Evolutionary conservation across 1,284 basidiomycete genomes (phyloP), one percentile per base, ranked within the genome.

Genomic region (Coniferiporia sulphurascens): DNA sequence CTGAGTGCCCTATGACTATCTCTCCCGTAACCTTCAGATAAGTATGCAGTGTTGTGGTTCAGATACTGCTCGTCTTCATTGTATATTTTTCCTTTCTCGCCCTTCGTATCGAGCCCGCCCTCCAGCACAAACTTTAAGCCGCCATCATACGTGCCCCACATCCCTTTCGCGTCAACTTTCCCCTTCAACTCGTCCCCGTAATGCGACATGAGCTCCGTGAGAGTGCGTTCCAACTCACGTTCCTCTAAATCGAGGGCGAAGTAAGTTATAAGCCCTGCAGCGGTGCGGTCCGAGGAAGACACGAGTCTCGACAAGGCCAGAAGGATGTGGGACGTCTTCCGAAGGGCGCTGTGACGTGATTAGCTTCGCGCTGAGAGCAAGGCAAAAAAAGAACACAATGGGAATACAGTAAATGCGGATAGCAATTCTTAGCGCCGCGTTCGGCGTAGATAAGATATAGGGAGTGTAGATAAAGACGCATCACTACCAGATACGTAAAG

Each of bases 201-300:
- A 9, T 82, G 77, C 13, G 78, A 89, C 63, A 65, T 75, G 64
- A 98, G 85, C 67, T 87, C 80, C 41, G 75, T 75, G 50, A 98
- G 79, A 3, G 93, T 92, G 22, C 94, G 86, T 63, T 88, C 81
- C 36, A 98, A 85, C 70, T 98, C 94, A 56, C 82, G 82, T 65
- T 88, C 80, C 72, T 96, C 93, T 32, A 98, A 85, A 69, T 98
- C 96, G 56, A 99, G 87, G 12, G 95, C 94, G 75, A 92, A 95
- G 74, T 97, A 98, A 1, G 86, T 90, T 68, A 91, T 84, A 68
- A 68, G 2, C 65, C 62, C 45, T 44, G 49, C 34, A 17, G 58
- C 38, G 19, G 60, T 49, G 38, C 50, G 51, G 43, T 63, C 57
- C 60, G 62, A 57, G 62, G 62, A 66, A 19, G 75, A 69, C 7